Evolutionary conservation across 1,284 basidiomycete species (phyloP), one percentile per base, ranked within the genome.

Genomic region (Neolentinus lepideus): DNA sequence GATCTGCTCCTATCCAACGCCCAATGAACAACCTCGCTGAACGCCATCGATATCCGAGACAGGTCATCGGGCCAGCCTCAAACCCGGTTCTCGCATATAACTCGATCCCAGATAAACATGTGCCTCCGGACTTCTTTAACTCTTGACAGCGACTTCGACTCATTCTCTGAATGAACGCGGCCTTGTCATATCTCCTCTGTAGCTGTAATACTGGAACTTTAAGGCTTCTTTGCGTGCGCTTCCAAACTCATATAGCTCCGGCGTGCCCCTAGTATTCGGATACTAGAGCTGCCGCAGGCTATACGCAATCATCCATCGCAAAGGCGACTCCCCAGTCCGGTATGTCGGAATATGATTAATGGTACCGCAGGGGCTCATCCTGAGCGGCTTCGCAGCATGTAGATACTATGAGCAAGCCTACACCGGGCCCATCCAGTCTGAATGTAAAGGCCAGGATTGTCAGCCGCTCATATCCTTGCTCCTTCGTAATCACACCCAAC

Each of bases 291-390:
- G 38, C 38, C 12, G 16, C 38, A 21, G 8, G 38, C 35, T 45
- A 25, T 22, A 16, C 54, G 56, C 58, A 57, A 19, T 59, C 58
- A 57, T 59, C 58, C 58, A 59, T 59, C 58, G 58, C 58, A 59
- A 59, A 21, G 24, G 25, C 12, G 12, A 14, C 47, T 26, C 24
- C 6, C 14, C 25, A 50, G 10, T 3, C 47, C 47, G 24, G 47
- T 25, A 50, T 50, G 22, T 50, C 12, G 6, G 12, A n/a, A n/a
- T n/a, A 6, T 31, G 24, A 21, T 50, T n/a, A 16, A 50, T 22
- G 8, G 4, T 50, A 22, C 47, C 21, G 22, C 8, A 4, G 4
- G 22, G 14, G n/a, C 24, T 50, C n/a, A 21, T 11, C 6, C 25
- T 21, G 24, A 25, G 8, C 6, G 4, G 11, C 3, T 25, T 26